These are phyloP conservation scores for Backusella macrospora DNA, from an alignment of 192 early-diverging fungal genomes.

Conservation along the genomic window DNA sequence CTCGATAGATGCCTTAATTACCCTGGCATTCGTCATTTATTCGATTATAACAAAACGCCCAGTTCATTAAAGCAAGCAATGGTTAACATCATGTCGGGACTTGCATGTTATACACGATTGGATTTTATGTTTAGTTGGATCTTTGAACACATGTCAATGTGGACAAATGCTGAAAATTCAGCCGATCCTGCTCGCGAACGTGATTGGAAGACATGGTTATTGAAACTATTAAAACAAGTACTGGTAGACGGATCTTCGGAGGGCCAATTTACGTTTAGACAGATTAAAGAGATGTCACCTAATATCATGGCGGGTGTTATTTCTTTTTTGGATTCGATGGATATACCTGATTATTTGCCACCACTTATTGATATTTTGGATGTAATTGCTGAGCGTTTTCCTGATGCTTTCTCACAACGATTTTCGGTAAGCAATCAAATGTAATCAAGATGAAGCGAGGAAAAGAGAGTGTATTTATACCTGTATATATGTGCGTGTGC, in stretches of 20 bases:
- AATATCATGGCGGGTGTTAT: conserved; percentile 25
- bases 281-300: conserved; percentile 16
- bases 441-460: no score
- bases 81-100: conserved; percentile 18
- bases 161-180: neutral
- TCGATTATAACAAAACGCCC: conserved; percentile 10
- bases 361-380: conserved; percentile 9
- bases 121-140: conserved; percentile 25
- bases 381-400: conserved; percentile 10
- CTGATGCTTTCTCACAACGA: conserved; percentile 15
- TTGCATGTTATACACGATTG: conserved; percentile 22
- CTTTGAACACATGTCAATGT: conserved; percentile 13
- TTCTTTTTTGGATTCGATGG: conserved; percentile 31
- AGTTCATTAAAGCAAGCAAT: conserved; percentile 5
- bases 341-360: conserved; percentile 29
- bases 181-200: conserved; percentile 4
- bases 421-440: conserved; percentile 21
- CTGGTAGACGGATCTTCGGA: neutral
- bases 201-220: conserved; percentile 29
- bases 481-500: neutral
- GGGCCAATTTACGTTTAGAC: conserved; percentile 13
- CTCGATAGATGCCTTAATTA: conserved; percentile 17
- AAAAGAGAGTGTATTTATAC: neutral
- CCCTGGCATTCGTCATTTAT: neutral
- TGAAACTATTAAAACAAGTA: conserved; percentile 23